phyloP scores from a whole-genome alignment of 108 stramenopile genomes.

The Nitzschia inconspicua region DNA sequence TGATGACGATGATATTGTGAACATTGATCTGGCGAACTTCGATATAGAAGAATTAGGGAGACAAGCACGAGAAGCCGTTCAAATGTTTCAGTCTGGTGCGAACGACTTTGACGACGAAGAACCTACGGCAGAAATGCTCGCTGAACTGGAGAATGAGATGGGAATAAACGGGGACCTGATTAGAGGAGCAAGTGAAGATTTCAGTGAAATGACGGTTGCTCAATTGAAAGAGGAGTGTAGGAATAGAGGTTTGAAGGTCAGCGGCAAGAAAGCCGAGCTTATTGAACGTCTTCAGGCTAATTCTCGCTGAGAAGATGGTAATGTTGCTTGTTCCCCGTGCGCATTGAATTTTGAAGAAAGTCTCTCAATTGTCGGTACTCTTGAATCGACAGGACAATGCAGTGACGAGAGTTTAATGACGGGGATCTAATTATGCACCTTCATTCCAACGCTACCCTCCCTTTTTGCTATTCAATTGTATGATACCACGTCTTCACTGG shows the following conservation, averaged over 20 bases:
- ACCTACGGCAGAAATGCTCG: slow-evolving; percentile 33
- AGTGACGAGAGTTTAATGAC: no score
- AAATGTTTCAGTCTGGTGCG: slow-evolving; percentile 17
- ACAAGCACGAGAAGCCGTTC: slow-evolving; percentile 38
- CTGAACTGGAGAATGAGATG: slow-evolving; percentile 23
- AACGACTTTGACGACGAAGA: slow-evolving; percentile 20
- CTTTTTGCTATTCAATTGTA: no score
- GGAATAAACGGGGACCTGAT: slow-evolving; percentile 6
- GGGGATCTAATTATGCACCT: no score
- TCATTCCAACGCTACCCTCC: no score
- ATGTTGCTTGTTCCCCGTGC: no score
- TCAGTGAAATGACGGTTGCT: slow-evolving; percentile 32
- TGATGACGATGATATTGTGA: not conserved
- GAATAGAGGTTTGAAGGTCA: slow-evolving; percentile 32
- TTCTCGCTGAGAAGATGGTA: not conserved
- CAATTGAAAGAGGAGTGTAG: slow-evolving; percentile 43
- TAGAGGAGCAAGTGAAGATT: not conserved
- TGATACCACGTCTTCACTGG: no score
- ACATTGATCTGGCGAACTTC: slow-evolving; percentile 10
- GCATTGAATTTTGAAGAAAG: no score
- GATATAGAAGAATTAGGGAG: slow-evolving; percentile 34
- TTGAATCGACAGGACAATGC: no score
- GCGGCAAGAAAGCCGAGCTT: slow-evolving; percentile 48
- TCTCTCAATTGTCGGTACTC: no score
- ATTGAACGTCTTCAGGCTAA: slow-evolving; percentile 28